Evolutionary conservation across 192 early-diverging fungal species (phyloP), one percentile per base, ranked within the genome.

Genomic region (Linnemannia exigua): DNA sequence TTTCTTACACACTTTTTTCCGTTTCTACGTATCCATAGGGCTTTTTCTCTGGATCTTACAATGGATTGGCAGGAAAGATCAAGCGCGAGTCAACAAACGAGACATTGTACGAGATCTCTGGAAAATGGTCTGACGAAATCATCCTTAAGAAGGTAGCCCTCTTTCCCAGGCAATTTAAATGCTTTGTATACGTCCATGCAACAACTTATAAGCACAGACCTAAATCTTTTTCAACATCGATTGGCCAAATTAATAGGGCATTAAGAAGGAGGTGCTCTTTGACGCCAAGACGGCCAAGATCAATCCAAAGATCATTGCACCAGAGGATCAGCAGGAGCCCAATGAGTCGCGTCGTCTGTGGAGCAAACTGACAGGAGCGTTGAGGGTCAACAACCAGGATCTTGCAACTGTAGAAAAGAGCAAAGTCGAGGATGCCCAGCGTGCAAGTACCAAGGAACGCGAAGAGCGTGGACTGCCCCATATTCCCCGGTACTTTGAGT

Each of bases 291-390:
- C 90, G 67, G 88, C 90, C 31, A 88, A 90, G n/a, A 90, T 94
- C 76, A 89, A 92, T 58, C 92, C 92, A n/a, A 96, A 95, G 85
- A 90, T 91, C 54, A 91, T 97, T 1, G 89, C 89, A 0, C 90
- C 93, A 12, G 93, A 93, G 35, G 89, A 86, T 0, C 91, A 94
- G 51, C 96, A 97, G 87, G 95, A 96, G 72, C 79, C 89, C 35
- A 95, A 95, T 80, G 98, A 99, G 90, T 96, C 96, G 28, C 90
- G 96, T 58, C 91, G 93, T 19, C 79, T 96, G 74, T 97, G 96
- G 96, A 89, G 89, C 71, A 84, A 94, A 54, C 91, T 97, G 16
- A 97, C 96, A 50, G 90, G 85, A 44, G 95, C 94, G 14, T 87
- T 97, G 38, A 86, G 75, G 46, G 88, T 89, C 12, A 90, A 88